Evolutionary conservation across 352 stramenopile species (phyloP).

Genomic region (Saprolegnia diclina): DNA sequence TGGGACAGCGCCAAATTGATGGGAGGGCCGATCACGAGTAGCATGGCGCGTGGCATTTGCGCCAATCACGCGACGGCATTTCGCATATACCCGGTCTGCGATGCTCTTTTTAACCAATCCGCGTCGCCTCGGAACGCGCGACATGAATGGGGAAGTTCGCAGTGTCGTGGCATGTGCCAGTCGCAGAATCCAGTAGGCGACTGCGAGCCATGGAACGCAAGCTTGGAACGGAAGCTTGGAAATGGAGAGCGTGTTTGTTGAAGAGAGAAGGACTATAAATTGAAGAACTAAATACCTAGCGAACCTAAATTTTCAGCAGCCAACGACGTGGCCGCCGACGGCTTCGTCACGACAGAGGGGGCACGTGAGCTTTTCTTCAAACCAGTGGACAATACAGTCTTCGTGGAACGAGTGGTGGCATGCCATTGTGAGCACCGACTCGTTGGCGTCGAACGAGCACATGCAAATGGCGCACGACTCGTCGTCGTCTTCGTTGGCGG

Average conservation of each 20-base stretch:
- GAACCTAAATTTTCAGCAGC: background rate
- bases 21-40: too few relatives aligned
- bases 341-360: conserved; percentile 63
- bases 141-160: too few relatives aligned
- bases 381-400: conserved; percentile 73
- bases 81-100: too few relatives aligned
- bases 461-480: conserved; percentile 78
- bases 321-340: conserved; percentile 22
- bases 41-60: too few relatives aligned
- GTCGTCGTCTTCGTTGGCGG: conserved; percentile 46
- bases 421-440: conserved; percentile 53
- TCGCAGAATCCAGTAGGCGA: too few relatives aligned
- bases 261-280: conserved; percentile 1
- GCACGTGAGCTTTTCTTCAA: conserved; percentile 61
- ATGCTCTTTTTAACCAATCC: too few relatives aligned
- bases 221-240: too few relatives aligned
- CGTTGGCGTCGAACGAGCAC: conserved; percentile 67
- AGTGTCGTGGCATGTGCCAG: too few relatives aligned
- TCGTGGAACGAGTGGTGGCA: conserved; percentile 70
- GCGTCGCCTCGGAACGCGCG: too few relatives aligned
- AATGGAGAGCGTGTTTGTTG: background rate
- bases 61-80: too few relatives aligned
- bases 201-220: too few relatives aligned
- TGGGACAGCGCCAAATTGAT: too few relatives aligned
- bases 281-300: background rate